A percentile compares a stretch with the other conserved stretches of the same genome.
Evolutionary conservation across 2,329 filamentous ascomycete species (phyloP).

Genomic region (Exophiala viscosa): DNA sequence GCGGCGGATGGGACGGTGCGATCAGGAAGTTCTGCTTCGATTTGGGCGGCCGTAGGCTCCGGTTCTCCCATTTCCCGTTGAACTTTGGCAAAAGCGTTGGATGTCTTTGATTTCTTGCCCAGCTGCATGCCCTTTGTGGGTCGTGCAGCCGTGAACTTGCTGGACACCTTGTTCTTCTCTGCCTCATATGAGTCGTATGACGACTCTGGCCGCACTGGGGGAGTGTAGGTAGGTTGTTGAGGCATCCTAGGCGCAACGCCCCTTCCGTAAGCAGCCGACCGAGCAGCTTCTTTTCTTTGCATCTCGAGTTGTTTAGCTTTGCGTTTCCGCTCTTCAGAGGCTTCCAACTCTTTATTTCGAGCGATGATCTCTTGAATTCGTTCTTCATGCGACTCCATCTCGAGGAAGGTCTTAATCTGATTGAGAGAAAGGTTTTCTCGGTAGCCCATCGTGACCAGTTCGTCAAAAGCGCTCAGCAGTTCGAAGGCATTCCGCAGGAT

Average conservation of each 20-base stretch:
- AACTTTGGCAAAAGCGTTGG: conserved; percentile 94
- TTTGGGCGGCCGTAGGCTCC: conserved; percentile 52
- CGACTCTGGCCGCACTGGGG: conserved; percentile 68
- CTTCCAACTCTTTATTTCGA: conserved; percentile 97
- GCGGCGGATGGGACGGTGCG: conserved; percentile 39
- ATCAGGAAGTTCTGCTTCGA: conserved; percentile 51
- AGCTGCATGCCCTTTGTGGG: conserved; percentile 94
- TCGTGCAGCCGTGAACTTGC: conserved; percentile 66
- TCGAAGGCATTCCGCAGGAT: conserved; percentile 95
- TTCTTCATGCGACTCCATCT: conserved; percentile 99
- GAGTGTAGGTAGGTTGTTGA: conserved; percentile 83
- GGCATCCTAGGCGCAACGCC: conserved; percentile 67
- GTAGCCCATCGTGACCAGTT: conserved; percentile 93
- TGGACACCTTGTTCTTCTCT: conserved; percentile 89
- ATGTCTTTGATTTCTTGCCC: conserved; percentile 97
- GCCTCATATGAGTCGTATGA: conserved; percentile 91
- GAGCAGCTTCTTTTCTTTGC: conserved; percentile 93
- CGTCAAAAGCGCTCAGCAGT: conserved; percentile 92
- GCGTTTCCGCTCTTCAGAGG: conserved; percentile 94
- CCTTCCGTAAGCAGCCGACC: conserved; percentile 57
- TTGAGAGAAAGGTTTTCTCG: conserved; percentile 91
- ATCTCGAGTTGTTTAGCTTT: conserved; percentile 98
- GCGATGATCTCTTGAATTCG: conserved; percentile 98
- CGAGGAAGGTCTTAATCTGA: conserved; percentile 98
- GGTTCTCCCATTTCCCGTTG: conserved; percentile 84